Conservation (phyloP, 2,329 filamentous ascomycete species). For the Colletotrichum graminicola region DNA sequence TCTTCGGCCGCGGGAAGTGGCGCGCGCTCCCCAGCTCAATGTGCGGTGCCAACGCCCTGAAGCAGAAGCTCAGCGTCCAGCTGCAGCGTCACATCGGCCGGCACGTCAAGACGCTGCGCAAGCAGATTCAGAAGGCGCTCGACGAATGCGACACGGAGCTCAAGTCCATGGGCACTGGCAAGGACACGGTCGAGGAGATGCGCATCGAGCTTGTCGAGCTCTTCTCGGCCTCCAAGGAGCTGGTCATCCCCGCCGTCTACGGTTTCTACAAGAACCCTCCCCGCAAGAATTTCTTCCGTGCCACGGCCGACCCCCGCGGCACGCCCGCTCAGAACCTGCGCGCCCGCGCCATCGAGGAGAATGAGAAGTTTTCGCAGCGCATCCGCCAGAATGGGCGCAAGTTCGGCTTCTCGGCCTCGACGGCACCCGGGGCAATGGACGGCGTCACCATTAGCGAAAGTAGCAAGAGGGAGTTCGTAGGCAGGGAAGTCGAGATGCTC, state of each 20-base stretch:
- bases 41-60: constrained; percentile 60
- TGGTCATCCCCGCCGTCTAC: constrained; percentile 66
- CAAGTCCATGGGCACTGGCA: constrained; percentile 62
- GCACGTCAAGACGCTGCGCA: constrained; percentile 63
- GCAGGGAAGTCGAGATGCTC: constrained; percentile 62
- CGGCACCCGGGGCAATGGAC: constrained; percentile 22
- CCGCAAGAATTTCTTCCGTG: constrained; percentile 63
- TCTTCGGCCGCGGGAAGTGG: constrained; percentile 65
- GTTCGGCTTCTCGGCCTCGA: constrained; percentile 55
- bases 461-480: constrained; percentile 62
- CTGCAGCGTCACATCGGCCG: constrained; percentile 65
- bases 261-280: constrained; percentile 69
- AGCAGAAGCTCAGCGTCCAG: constrained; percentile 63
- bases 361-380: constrained; percentile 61
- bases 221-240: constrained; percentile 64
- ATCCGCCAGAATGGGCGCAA: constrained; percentile 64
- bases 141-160: constrained; percentile 63
- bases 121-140: constrained; percentile 64
- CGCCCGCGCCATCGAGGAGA: constrained; percentile 64
- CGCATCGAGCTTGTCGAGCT: constrained; percentile 65
- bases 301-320: constrained; percentile 62
- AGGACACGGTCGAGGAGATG: constrained; percentile 67
- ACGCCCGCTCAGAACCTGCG: constrained; percentile 65
- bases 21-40: constrained; percentile 59
- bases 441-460: constrained; percentile 51